Conservation (phyloP, 139 green algal genomes). For the Trebouxia sp. region DNA sequence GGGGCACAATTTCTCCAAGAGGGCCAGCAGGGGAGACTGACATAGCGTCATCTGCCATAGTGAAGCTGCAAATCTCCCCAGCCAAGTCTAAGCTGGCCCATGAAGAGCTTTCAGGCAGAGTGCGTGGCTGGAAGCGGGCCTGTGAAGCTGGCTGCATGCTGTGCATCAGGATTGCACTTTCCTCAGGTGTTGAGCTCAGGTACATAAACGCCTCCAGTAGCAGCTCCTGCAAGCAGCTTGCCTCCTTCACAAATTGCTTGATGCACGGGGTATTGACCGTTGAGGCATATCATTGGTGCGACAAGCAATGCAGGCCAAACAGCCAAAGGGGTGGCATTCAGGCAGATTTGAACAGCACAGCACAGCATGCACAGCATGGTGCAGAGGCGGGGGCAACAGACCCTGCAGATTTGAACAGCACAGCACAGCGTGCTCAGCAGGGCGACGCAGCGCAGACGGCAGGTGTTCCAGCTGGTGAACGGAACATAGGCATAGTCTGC, state of each 20-base stretch:
- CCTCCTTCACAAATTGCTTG: too few species aligned
- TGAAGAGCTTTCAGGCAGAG: constrained; percentile 1
- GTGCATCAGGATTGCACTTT: constrained; percentile 1
- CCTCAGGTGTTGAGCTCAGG: constrained; percentile 2
- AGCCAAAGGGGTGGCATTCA: background rate
- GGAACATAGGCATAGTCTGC: too few species aligned
- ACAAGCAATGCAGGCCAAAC: background rate
- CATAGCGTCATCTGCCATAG: constrained; percentile 17
- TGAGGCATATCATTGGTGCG: too few species aligned
- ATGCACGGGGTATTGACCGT: too few species aligned
- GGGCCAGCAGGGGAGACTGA: background rate
- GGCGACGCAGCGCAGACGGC: background rate
- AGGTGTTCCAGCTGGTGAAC: background rate
- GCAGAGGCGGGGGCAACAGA: too few species aligned
- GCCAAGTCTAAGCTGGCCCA: constrained; percentile 16
- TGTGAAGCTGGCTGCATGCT: constrained; percentile 11
- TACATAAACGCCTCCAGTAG: constrained; percentile 26
- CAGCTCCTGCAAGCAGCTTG: background rate
- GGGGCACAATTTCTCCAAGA: constrained; percentile 5
- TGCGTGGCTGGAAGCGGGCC: constrained; percentile 18
- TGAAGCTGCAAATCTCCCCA: constrained; percentile 26
- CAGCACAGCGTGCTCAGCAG: constrained; percentile 7
- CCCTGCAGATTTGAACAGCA: background rate
- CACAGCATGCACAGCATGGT: background rate
- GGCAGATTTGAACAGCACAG: background rate